These are phyloP conservation scores for Leccinum cinnamomeum DNA, from an alignment of 1,284 basidiomycete genomes.

Conservation along the genomic window DNA sequence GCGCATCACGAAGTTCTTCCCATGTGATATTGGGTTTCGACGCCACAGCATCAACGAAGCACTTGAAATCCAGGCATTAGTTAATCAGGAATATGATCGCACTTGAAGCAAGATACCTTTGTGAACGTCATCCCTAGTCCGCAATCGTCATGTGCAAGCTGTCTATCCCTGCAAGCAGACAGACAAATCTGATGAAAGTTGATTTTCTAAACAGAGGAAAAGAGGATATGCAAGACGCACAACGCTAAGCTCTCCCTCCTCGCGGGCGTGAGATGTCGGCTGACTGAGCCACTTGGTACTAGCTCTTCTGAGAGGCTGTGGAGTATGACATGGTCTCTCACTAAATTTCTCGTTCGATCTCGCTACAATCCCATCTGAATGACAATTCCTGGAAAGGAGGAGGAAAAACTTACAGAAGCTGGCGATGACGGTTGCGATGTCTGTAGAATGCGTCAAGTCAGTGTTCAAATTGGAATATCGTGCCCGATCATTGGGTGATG, in stretches of 20 bases:
- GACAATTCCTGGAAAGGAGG: not conserved
- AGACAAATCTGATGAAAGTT: conserved; percentile 26
- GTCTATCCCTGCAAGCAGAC: conserved; percentile 26
- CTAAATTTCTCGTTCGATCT: conserved; percentile 2
- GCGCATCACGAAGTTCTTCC: conserved; percentile 18
- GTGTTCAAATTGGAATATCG: not conserved
- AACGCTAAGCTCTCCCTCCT: conserved; percentile 20
- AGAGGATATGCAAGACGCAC: conserved; percentile 5
- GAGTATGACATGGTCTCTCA: not conserved
- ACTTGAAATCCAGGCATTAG: conserved; percentile 12
- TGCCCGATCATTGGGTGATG: not conserved
- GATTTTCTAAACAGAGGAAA: not conserved
- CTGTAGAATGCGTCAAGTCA: conserved; percentile 3
- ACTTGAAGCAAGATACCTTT: conserved; percentile 16
- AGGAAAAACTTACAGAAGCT: conserved; percentile 17
- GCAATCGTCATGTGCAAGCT: not conserved
- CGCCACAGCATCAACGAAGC: conserved; percentile 24
- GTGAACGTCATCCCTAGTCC: conserved; percentile 26
- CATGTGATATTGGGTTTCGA: conserved; percentile 24
- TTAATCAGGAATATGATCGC: not conserved
- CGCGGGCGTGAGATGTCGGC: conserved; percentile 7
- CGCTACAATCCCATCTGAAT: conserved; percentile 12
- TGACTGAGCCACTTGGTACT: conserved; percentile 4
- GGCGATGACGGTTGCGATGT: not conserved
- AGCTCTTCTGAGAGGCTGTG: conserved; percentile 1